A percentile compares a stretch with the other conserved stretches of the same genome.
These are phyloP conservation scores for Elongisporangium anandrum DNA, from an alignment of 352 stramenopile species.

Conservation along the genomic window DNA sequence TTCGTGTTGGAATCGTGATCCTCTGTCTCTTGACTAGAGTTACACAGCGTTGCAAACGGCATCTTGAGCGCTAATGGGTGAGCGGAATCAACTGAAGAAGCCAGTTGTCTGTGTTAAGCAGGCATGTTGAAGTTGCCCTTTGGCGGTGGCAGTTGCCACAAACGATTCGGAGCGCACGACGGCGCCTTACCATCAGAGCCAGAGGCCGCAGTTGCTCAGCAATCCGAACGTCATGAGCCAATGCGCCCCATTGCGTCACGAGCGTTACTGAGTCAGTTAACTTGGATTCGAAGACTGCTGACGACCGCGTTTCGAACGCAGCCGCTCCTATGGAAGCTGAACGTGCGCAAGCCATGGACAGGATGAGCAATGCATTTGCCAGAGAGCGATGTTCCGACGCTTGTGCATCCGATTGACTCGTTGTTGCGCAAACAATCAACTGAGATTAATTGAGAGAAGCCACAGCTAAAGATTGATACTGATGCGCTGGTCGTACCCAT, in stretches of 20 bases:
- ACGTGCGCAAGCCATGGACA: too few species aligned
- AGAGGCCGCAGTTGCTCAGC: neutral
- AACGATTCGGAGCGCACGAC: neutral
- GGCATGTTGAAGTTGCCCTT: neutral
- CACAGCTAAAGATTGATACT: too few species aligned
- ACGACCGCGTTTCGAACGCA: neutral
- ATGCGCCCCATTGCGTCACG: too few species aligned
- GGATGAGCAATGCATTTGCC: too few species aligned
- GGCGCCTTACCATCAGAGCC: neutral
- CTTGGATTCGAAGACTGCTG: neutral
- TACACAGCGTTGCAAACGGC: neutral
- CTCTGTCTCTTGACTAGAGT: neutral
- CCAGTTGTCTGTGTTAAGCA: neutral
- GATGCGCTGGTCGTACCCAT: neutral
- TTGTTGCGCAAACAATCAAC: neutral
- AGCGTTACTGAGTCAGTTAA: neutral
- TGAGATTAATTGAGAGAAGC: too few species aligned
- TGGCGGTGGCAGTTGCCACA: neutral
- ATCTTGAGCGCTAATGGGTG: neutral
- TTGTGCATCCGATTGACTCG: neutral
- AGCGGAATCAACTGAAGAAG: neutral
- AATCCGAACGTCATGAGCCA: neutral
- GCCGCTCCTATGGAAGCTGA: too few species aligned
- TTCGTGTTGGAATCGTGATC: neutral
- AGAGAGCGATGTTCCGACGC: neutral